Evolutionary conservation across 345 rosid genomes (phyloP), one percentile per base, ranked within the genome.

Genomic region (Mercurialis annua): DNA sequence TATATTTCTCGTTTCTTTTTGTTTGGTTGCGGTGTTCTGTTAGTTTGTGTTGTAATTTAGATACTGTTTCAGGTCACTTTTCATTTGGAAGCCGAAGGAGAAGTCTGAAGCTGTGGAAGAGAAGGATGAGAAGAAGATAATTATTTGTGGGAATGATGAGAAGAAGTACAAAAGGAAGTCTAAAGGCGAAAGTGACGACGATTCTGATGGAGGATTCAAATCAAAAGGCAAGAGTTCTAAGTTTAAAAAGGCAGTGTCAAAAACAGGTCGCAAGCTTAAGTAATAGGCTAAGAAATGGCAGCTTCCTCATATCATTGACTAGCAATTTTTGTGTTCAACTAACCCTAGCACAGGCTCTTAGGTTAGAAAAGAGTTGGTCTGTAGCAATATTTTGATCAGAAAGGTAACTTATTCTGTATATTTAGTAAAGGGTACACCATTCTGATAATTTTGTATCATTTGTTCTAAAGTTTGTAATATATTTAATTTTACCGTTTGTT

Each of bases 41-140:
- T 43, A 15, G 38, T n/a, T 8, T 42, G 12, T 34, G 33, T 44
- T 55, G 12, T 56, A 49, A 71, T 46, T 43, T 21, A 48, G 24
- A 34, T 31, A 23, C 52, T 71, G n/a, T 20, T 77, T 64, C 67
- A 94, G 99, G 84, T 94, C 98, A 52, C 81, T 94, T 49, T 89
- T 89, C 76, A 86, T 94, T 51, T 94, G 99, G 99, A 82, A 84
- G 77, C 98, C 96, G 9, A 84, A 82, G 73, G 88, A 80, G 72
- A 80, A 77, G 58, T 46, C 71, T 0, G 87, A 89, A 47, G 38
- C 64, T 18, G 79, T 63, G 51, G 89, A 89, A 66, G 81, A 71
- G 60, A 85, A 76, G 68, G 87, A 87, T 27, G 81, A 77, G 31
- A 81, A 75, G 69, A 82, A 83, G 73, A 87, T 91, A 26, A 31